A percentile compares a stretch with the other conserved stretches of the same genome.
Conservation (phyloP, 2,329 filamentous ascomycete genomes). For the Verticillium tricorpus region DNA sequence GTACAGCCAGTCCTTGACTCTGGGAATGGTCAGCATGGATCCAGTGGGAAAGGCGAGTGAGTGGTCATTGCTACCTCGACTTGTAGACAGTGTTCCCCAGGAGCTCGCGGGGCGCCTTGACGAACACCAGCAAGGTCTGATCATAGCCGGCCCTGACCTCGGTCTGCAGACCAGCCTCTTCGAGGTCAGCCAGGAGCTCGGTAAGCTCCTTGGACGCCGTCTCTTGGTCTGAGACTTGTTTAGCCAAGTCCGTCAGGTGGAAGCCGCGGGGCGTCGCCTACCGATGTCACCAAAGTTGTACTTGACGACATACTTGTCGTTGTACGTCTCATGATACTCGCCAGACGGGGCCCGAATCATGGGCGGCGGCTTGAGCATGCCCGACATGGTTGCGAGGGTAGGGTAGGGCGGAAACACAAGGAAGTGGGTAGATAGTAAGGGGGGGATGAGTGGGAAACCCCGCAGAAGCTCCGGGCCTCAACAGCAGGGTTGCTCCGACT, state of each 20-base stretch:
- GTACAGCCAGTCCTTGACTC: conserved; percentile 72
- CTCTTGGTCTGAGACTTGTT: conserved; percentile 23
- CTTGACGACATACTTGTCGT: conserved; percentile 36
- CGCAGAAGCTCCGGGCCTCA: neutral
- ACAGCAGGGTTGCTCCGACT: neutral
- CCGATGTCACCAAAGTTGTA: conserved; percentile 31
- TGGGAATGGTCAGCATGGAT: conserved; percentile 21
- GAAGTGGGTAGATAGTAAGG: neutral
- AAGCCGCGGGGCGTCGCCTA: conserved; percentile 8
- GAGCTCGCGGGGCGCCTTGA: conserved; percentile 57
- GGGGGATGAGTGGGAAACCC: neutral
- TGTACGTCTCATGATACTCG: conserved; percentile 12
- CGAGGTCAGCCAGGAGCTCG: conserved; percentile 53
- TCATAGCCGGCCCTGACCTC: conserved; percentile 68
- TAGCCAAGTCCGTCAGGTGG: neutral
- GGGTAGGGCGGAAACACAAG: neutral
- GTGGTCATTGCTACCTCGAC: conserved; percentile 42
- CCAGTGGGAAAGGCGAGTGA: neutral
- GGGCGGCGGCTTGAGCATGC: conserved; percentile 1
- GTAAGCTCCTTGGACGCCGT: conserved; percentile 27
- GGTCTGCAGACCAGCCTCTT: conserved; percentile 60
- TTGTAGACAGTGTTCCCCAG: conserved; percentile 64
- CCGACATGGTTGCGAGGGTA: neutral
- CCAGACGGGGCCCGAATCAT: neutral
- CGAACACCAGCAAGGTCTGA: conserved; percentile 63